Evolutionary conservation across 441 rosid species (phyloP), one percentile per base, ranked within the genome.

Genomic region (Daphne laureola): DNA sequence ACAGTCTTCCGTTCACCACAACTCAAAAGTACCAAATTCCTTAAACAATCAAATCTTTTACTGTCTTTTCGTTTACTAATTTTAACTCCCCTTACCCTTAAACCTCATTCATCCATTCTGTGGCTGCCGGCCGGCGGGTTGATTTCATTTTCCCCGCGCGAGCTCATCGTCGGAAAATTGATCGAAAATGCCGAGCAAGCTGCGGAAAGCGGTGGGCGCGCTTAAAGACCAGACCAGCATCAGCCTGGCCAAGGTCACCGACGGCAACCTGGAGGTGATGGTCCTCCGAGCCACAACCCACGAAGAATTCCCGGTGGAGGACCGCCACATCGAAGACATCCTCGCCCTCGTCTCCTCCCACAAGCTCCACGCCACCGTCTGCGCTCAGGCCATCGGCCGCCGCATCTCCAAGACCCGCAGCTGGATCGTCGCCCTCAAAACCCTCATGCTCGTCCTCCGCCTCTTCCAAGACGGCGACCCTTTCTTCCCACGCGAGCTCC

Each of bases 221-320:
- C 91, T 91, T 35, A 91, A 91, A 58, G 98, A 91, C 50, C 81
- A 86, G 1, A 91, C 98, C 6, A 88, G 96, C 82, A 88, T 88
- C 0, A 76, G 91, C 73, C 67, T 91, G 16, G 95, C 86, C 35
- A 91, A 91, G 67, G 96, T 86, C 38, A 77, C 74, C 46, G 71
- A 78, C 2, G 64, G 86, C 36, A 70, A 70, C 40, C 74, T 88
- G 35, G 93, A 88, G 57, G 93, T 88, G 3, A 51, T 80, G 0
- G 74, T 88, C 17, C 83, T 91, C 1, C 88, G 81, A 54, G 87
- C 96, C 12, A 88, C 97, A 0, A 76, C 86, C 15, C 98, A 79
- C 44, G 93, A 86, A 31, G 87, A 79, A 14, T 59, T 56, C 17
- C 96, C 95, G 0, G 58, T 79, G 21, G 90, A 88, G 57, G 87